phyloP scores from a whole-genome alignment of 2,329 filamentous ascomycete genomes.

The Monilinia aucupariae region DNA sequence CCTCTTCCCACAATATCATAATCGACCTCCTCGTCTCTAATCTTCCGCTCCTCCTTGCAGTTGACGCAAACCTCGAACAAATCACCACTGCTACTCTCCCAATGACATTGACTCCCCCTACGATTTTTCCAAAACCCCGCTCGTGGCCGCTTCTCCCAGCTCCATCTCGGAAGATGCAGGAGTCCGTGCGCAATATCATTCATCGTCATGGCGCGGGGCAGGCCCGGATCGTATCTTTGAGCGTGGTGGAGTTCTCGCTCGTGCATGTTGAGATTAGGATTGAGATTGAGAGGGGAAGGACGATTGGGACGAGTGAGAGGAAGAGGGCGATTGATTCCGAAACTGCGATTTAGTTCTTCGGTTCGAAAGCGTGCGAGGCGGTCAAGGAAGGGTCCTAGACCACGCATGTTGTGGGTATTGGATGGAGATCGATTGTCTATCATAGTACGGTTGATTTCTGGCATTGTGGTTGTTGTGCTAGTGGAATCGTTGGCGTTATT shows the following conservation, averaged over 20 bases:
- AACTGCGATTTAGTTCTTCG: not conserved
- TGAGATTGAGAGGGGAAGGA: not conserved
- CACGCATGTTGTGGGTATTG: not conserved
- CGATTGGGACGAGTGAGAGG: not conserved
- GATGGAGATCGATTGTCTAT: not conserved
- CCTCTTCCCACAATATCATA: not conserved
- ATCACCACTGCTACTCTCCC: conserved; percentile 9
- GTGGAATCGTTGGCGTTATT: not conserved
- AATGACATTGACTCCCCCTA: conserved; percentile 10
- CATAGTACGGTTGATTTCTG: not conserved
- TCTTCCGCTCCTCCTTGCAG: conserved; percentile 23
- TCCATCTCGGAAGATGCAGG: conserved; percentile 25
- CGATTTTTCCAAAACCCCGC: not conserved
- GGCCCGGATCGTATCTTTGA: not conserved
- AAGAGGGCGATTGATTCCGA: not conserved
- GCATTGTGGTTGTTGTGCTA: not conserved
- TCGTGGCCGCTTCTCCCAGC: conserved; percentile 20
- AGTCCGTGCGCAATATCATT: conserved; percentile 13
- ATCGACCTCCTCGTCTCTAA: not conserved
- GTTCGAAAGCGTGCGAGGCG: not conserved
- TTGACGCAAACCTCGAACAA: conserved; percentile 25
- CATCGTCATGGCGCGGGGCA: not conserved
- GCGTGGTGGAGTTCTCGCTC: not conserved
- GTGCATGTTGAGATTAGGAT: not conserved
- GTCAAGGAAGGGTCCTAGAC: not conserved